Base-by-base conservation (phyloP, 106 monocot genomes). In the Chionographis japonica region DNA sequence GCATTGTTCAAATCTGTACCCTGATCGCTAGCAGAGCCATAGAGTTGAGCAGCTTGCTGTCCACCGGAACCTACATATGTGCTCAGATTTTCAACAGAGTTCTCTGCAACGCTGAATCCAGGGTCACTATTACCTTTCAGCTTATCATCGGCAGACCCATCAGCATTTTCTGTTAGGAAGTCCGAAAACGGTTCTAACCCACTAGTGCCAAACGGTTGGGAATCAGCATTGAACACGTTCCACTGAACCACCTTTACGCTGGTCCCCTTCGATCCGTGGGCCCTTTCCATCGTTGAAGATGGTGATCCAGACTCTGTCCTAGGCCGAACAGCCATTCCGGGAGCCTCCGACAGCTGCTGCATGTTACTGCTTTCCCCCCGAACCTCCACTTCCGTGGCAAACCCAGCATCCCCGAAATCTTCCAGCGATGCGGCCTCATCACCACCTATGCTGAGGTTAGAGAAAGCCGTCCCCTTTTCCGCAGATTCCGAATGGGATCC, bases 161-260 rank as follows among this genome's bases (percentile, higher is more conserved):
- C 66, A 7, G 60, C 63, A 68, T 35, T 62, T 60, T 72, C 86
- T 10, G 62, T n/a, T 52, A 77, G 66, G 42, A 88, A 81, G 18
- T 90, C 88, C 4, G 85, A 76, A 62, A 67, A 71, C 6, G 70
- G 65, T 51, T 77, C 95, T 37, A 77, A 85, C 16, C 78, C 85
- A 40, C 56, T 72, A 3, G 66, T 39, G 17, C 63, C 83, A 46
- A 57, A 54, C 59, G 62, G 62, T 50, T 69, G 69, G 8, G 66
- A 69, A 39, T 49, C 67, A 20, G 63, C 64, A 67, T 65, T 56
- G 67, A 99, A 88, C 17, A 70, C 77, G 71, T 78, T 99, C 98
- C 98, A 99, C 68, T 93, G 83, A 12, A 90, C 87, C 73, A 72
- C 86, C 80, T 93, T 99, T 50, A 99, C 75, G 50, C 83, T 70